phyloP scores from a whole-genome alignment of 2,329 filamentous ascomycete species.

The Beauveria medogensis region DNA sequence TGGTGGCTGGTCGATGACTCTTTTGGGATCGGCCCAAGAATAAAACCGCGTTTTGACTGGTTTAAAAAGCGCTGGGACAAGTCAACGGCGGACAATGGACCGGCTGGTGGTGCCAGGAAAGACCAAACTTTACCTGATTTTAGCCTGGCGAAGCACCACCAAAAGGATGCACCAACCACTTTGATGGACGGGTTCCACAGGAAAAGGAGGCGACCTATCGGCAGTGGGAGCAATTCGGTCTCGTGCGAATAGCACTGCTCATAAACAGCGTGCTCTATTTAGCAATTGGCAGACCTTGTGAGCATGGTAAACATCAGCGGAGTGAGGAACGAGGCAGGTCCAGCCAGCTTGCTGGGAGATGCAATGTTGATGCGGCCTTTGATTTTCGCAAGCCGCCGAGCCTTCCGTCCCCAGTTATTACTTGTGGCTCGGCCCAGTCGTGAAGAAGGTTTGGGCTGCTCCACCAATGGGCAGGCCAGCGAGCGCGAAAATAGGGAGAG shows the following conservation, averaged over 20 bases:
- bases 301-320: too few species aligned
- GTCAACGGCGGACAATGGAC: not conserved
- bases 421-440: slow-evolving; percentile 1
- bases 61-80: not conserved
- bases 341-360: too few species aligned
- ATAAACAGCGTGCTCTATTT: too few species aligned
- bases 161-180: not conserved
- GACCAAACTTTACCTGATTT: not conserved
- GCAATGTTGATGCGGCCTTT: not conserved
- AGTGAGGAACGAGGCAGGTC: too few species aligned
- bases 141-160: not conserved
- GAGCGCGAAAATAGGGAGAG: not conserved
- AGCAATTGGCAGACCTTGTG: too few species aligned
- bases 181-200: not conserved
- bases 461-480: not conserved
- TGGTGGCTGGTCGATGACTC: too few species aligned
- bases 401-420: not conserved
- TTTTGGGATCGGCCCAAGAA: not conserved
- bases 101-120: too few species aligned
- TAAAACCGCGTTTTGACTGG: not conserved
- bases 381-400: not conserved
- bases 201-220: not conserved
- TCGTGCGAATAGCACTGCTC: too few species aligned
- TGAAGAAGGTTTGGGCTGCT: not conserved
- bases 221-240: too few species aligned